A percentile compares a stretch with the other conserved stretches of the same genome.
These are phyloP conservation scores for Rosa rugosa DNA, from an alignment of 306 rosid species.

Conservation along the genomic window DNA sequence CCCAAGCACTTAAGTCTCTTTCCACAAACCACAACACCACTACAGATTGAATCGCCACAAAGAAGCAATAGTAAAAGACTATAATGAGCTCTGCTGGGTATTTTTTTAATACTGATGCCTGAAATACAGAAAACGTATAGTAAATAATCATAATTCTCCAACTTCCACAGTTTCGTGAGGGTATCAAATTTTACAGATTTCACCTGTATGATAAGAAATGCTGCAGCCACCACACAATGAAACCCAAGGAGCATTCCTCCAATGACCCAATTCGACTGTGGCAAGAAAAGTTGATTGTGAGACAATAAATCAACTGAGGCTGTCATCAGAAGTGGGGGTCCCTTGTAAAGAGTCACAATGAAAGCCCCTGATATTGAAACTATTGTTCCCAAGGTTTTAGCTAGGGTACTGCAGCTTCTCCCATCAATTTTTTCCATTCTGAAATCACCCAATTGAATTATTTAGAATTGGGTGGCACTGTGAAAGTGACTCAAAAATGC, in stretches of 20 bases:
- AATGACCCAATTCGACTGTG: slow-evolving; percentile 60
- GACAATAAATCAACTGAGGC: slow-evolving; percentile 33
- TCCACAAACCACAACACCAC: slow-evolving; percentile 56
- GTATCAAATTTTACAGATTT: slow-evolving; percentile 10
- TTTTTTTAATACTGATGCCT: slow-evolving; percentile 65
- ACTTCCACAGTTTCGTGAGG: slow-evolving; percentile 4
- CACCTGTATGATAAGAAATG: slow-evolving; percentile 62
- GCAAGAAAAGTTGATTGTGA: slow-evolving; percentile 35
- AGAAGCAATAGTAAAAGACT: slow-evolving; percentile 70
- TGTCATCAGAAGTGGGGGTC: slow-evolving; percentile 52
- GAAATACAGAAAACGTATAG: slow-evolving; percentile 26
- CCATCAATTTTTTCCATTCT: slow-evolving; percentile 72
- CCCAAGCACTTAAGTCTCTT: slow-evolving; percentile 71
- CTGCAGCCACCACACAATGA: slow-evolving; percentile 54
- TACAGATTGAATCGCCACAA: slow-evolving; percentile 62
- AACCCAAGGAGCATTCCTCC: slow-evolving; percentile 60
- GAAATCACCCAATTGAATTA: slow-evolving; percentile 33
- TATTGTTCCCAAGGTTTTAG: slow-evolving; percentile 63
- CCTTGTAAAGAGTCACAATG: slow-evolving; percentile 75
- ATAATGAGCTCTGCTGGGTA: slow-evolving; percentile 71
- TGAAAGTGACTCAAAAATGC: not conserved
- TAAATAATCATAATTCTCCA: slow-evolving; percentile 12
- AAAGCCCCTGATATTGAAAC: slow-evolving; percentile 79
- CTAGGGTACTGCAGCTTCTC: slow-evolving; percentile 58
- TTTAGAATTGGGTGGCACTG: slow-evolving; percentile 10